Base-by-base conservation (phyloP, 345 rosid species). In the Turritis glabra region DNA sequence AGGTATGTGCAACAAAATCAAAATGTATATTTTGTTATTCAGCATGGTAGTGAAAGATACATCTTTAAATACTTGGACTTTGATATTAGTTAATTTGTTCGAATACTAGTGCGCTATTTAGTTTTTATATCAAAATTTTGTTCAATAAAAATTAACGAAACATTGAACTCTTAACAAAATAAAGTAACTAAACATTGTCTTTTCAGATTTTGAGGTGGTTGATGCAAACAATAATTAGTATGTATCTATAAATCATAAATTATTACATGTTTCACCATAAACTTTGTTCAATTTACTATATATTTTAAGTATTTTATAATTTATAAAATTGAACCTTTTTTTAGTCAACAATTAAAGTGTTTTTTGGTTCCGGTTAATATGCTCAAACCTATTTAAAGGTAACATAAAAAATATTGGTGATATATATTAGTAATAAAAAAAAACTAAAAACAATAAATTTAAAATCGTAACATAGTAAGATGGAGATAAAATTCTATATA, bases 51-150 rank as follows among this genome's bases (percentile, higher is more conserved):
- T 74, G 66, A 23, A 19, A 19, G 67, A 27, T 33, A 2, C 17
- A 67, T 37, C 53, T 30, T 19, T 48, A 35, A 47, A 35, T 35
- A 55, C 22, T 46, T 19, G 57, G 61, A 58, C 53, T 58, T 37
- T 48, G 26, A 0, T 67, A 52, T 58, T 43, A 26, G 26, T 37
- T 46, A 50, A 25, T 37, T 57, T 47, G 44, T 37, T 58, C 13
- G 62, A 53, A 67, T 67, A n/a, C n/a, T n/a, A 66, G 52, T 58
- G 13, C 17, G 60, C 52, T 21, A 56, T 8, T 43, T n/a, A 10
- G 1, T 18, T 33, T 23, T 4, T 12, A 3, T 53, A n/a, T 41
- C 23, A 51, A 29, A 30, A 41, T 32, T n/a, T 21, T 12, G 14
- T 21, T 55, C 35, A 26, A 12, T 17, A 13, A 8, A 18, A 50